A percentile compares a stretch with the other conserved stretches of the same genome.
Evolutionary conservation across 2,329 filamentous ascomycete species (phyloP).

Genomic region (Nothomitra cinnamomea): DNA sequence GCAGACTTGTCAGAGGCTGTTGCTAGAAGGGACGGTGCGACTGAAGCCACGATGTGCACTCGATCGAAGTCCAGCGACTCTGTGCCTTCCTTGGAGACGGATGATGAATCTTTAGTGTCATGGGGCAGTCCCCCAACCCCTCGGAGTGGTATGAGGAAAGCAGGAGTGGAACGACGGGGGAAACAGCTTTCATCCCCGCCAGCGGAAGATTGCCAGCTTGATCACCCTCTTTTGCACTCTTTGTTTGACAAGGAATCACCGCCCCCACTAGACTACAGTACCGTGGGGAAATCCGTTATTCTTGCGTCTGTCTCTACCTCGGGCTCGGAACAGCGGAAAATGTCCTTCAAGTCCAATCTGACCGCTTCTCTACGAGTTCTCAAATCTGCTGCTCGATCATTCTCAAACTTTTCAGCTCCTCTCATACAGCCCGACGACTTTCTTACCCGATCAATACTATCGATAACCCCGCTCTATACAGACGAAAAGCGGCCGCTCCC

Average conservation of each 20-base stretch:
- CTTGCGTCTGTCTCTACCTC: constrained; percentile 11
- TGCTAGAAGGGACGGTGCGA: constrained; percentile 25
- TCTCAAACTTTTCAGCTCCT: constrained; percentile 39
- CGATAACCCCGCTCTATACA: constrained; percentile 38
- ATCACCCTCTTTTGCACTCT: constrained; percentile 38
- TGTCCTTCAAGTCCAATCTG: constrained; percentile 40
- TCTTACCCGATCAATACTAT: constrained; percentile 38
- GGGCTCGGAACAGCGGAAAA: constrained; percentile 12
- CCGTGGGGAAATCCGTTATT: constrained; percentile 11
- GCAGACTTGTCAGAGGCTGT: constrained; percentile 22
- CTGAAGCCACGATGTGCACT: constrained; percentile 25
- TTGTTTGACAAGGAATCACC: constrained; percentile 6
- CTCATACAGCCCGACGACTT: constrained; percentile 39
- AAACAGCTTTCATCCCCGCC: constrained; percentile 31
- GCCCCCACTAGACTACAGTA: constrained; percentile 14
- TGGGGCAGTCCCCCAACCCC: constrained; percentile 25
- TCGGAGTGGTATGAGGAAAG: constrained; percentile 22
- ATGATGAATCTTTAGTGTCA: constrained; percentile 31
- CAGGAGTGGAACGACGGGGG: constrained; percentile 22
- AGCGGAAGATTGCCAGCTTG: constrained; percentile 34
- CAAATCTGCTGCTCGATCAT: constrained; percentile 41
- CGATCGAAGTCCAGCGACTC: constrained; percentile 41
- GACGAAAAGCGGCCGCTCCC: constrained; percentile 42
- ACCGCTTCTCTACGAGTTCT: constrained; percentile 44
- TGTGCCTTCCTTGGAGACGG: constrained; percentile 34